Evolutionary conservation across 2,329 filamentous ascomycete genomes (phyloP).

Genomic region (Diaporthe citri): DNA sequence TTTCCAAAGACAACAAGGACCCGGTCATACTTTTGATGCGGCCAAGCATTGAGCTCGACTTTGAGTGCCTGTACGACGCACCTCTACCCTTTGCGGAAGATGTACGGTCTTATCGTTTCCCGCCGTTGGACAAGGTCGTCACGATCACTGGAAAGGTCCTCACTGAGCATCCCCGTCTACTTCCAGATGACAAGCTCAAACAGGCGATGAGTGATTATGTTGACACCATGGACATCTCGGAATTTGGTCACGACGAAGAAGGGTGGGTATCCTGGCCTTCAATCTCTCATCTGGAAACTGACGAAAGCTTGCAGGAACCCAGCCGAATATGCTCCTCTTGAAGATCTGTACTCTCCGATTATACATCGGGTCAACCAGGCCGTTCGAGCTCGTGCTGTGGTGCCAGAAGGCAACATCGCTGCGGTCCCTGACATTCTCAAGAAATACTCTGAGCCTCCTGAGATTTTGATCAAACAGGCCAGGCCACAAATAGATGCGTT

Average conservation of each 20-base stretch:
- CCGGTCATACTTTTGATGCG: constrained; percentile 83
- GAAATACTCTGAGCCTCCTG: constrained; percentile 79
- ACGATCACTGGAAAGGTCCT: constrained; percentile 87
- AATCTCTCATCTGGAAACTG: neutral
- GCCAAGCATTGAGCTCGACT: constrained; percentile 81
- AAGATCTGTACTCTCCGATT: constrained; percentile 85
- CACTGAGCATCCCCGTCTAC: constrained; percentile 80
- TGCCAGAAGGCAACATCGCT: constrained; percentile 74
- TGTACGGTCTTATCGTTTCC: constrained; percentile 89
- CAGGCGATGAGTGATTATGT: constrained; percentile 92
- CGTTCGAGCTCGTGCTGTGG: constrained; percentile 83
- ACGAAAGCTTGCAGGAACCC: constrained; percentile 48
- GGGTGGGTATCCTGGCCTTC: constrained; percentile 63
- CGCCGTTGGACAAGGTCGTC: constrained; percentile 87
- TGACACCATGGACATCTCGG: constrained; percentile 89
- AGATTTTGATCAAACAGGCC: constrained; percentile 72
- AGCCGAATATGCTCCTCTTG: constrained; percentile 79
- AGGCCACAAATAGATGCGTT: constrained; percentile 72
- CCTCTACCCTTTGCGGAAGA: constrained; percentile 96
- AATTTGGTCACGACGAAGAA: constrained; percentile 78
- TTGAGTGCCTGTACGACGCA: constrained; percentile 90
- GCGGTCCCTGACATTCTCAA: constrained; percentile 74
- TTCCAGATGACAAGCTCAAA: constrained; percentile 81
- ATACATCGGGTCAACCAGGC: constrained; percentile 92
- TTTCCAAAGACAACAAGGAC: constrained; percentile 84